phyloP scores from a whole-genome alignment of 2,329 filamentous ascomycete genomes.

The Talaromyces sp. region DNA sequence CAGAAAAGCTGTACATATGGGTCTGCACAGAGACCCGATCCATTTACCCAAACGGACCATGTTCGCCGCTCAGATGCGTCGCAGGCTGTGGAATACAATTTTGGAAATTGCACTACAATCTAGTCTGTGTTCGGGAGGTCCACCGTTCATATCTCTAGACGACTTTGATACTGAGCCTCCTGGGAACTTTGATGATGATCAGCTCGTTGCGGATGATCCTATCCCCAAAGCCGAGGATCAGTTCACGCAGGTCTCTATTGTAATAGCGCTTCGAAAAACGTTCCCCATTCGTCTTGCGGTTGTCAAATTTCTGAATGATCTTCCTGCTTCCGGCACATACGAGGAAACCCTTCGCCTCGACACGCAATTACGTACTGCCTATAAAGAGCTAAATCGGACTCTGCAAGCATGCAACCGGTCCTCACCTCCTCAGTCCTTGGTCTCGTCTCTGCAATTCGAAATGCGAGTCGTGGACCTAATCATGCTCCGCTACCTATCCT shows the following conservation, averaged over 20 bases:
- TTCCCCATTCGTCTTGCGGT: slow-evolving; percentile 40
- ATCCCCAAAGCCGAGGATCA: slow-evolving; percentile 28
- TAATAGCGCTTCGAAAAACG: slow-evolving; percentile 38
- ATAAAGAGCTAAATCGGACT: slow-evolving; percentile 42
- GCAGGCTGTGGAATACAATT: slow-evolving; percentile 39
- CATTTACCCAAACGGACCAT: slow-evolving; percentile 22
- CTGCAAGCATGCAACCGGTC: slow-evolving; percentile 22
- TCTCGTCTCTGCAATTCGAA: slow-evolving; percentile 22
- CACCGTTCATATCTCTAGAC: slow-evolving; percentile 29
- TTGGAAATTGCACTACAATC: slow-evolving; percentile 36
- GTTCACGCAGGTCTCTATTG: slow-evolving; percentile 38
- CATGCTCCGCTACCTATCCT: slow-evolving; percentile 30
- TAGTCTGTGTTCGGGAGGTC: slow-evolving; percentile 32
- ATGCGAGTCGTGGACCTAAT: slow-evolving; percentile 29
- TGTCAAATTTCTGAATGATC: slow-evolving; percentile 30
- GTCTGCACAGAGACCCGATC: slow-evolving; percentile 34
- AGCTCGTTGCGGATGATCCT: slow-evolving; percentile 33
- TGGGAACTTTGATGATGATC: slow-evolving; percentile 27
- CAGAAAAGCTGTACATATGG: slow-evolving; percentile 32
- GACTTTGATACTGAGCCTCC: slow-evolving; percentile 36
- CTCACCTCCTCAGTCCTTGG: neutral
- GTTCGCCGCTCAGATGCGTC: slow-evolving; percentile 28
- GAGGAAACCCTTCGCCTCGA: slow-evolving; percentile 29
- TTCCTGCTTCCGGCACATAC: slow-evolving; percentile 21
- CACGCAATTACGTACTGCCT: slow-evolving; percentile 46